phyloP scores from a whole-genome alignment of 495 filamentous ascomycete species.

The Trichoderma erinaceum region DNA sequence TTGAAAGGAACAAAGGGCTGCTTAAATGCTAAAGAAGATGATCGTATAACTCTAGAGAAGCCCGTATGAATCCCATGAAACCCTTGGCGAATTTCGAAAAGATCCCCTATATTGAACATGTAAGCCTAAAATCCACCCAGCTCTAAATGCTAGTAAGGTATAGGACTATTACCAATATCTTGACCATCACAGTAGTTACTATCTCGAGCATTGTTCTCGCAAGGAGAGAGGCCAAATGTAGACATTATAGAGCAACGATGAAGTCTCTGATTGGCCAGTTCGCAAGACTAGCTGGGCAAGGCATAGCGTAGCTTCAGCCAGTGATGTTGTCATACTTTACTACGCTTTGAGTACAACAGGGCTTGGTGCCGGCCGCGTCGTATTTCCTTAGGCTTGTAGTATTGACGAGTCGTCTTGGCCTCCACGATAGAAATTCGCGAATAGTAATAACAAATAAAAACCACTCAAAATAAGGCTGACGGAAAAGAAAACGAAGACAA shows the following conservation, averaged over 20 bases:
- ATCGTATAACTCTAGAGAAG: background rate
- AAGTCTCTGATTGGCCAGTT: constrained; percentile 1
- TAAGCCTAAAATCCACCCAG: background rate
- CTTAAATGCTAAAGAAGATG: background rate
- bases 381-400: too few relatives aligned
- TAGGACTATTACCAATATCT: background rate
- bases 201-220: background rate
- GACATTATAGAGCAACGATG: background rate
- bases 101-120: too few relatives aligned
- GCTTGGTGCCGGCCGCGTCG: background rate
- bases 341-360: background rate
- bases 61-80: background rate
- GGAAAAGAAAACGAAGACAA: background rate
- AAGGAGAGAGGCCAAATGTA: background rate
- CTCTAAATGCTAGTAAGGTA: background rate
- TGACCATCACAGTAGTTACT: background rate
- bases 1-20: background rate
- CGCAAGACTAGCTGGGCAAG: constrained; percentile 2
- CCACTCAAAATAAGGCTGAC: background rate
- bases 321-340: background rate
- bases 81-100: background rate
- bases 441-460: background rate
- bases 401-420: too few relatives aligned
- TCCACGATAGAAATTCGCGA: too few relatives aligned
- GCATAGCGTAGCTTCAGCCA: background rate